A percentile compares a stretch with the other conserved stretches of the same genome.
Evolutionary conservation across 179 eudicot species (phyloP).

Genomic region (Beta macrorhiza): DNA sequence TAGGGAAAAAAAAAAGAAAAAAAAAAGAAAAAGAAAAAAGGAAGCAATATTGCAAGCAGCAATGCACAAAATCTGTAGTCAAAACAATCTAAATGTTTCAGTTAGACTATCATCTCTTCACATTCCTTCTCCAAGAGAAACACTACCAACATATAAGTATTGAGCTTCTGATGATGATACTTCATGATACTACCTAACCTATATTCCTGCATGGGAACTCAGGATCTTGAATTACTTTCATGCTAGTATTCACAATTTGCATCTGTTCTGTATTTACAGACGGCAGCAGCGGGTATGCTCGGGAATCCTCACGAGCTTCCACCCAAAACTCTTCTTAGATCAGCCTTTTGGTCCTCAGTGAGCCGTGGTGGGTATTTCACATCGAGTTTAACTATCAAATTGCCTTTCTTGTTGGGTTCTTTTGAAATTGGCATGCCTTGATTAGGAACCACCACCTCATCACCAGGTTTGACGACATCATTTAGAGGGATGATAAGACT

Average conservation of each 20-base stretch:
- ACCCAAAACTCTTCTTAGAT: slow-evolving; percentile 54
- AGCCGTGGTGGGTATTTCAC: slow-evolving; percentile 62
- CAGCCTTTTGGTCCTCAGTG: slow-evolving; percentile 55
- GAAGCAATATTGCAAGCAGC: slow-evolving; percentile 13
- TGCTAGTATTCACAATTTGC: slow-evolving; percentile 39
- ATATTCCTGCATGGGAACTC: slow-evolving; percentile 23
- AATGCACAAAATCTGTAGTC: slow-evolving; percentile 30
- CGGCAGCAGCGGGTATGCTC: slow-evolving; percentile 14
- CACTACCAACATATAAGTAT: slow-evolving; percentile 17
- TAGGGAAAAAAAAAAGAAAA: neutral
- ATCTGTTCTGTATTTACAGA: slow-evolving; percentile 37
- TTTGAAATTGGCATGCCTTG: slow-evolving; percentile 77
- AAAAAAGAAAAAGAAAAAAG: neutral
- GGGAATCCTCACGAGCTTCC: slow-evolving; percentile 25
- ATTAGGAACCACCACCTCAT: slow-evolving; percentile 49
- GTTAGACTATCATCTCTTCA: slow-evolving; percentile 12
- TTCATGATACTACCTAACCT: slow-evolving; percentile 24
- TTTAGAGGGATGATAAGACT: slow-evolving; percentile 38
- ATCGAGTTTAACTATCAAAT: slow-evolving; percentile 49
- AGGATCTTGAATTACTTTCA: slow-evolving; percentile 25
- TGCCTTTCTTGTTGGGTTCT: slow-evolving; percentile 57
- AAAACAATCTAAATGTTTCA: slow-evolving; percentile 19
- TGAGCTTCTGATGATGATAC: slow-evolving; percentile 10
- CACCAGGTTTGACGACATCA: slow-evolving; percentile 55
- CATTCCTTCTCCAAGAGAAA: slow-evolving; percentile 22